Base-by-base conservation (phyloP, 345 rosid species). In the Arabis hirsuta region DNA sequence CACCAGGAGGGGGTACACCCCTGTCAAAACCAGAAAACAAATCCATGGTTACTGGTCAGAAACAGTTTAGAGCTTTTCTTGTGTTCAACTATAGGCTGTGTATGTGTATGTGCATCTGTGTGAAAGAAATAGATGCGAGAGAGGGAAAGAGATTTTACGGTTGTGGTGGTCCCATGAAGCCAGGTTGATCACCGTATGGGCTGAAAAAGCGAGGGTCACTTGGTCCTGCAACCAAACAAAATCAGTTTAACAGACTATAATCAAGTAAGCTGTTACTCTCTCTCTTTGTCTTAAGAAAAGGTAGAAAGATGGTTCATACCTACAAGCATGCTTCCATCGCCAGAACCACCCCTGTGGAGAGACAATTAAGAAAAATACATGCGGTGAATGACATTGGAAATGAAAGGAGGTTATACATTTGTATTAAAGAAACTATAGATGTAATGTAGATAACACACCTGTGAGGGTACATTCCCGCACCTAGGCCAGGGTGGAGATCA, bases 1-100 rank as follows among this genome's bases (percentile, higher is more conserved):
- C 93, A 79, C 98, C 98, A 9, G 96, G 97, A 13, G 97, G 97
- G 67, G 95, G 97, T 54, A 79, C 73, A 50, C 88, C 88, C 65
- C 98, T 91, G 89, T 74, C 73, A 59, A 70, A 3, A 19, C 61
- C 34, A 36, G 24, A 48, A 12, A 52, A 2, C 0, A 9, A 7
- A 42, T 12, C 32, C 53, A 7, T 62, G 29, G 53, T 62, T 46
- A 68, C 13, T 48, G 39, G 14, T 34, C 22, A 29, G 24, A 45
- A 61, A 44, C 26, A 59, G 7, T 20, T 45, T 14, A 31, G 14
- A 47, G 52, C 32, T 65, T 16, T 52, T 59, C 20, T 31, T 22
- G 22, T 60, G 39, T 53, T 54, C 36, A 16, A 46, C 32, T 36
- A 8, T 43, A 32, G 55, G 46, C 12, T 55, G 56, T 67, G 48